phyloP scores from a whole-genome alignment of 1,139 yeast species.

The Wickerhamiella infanticola region DNA sequence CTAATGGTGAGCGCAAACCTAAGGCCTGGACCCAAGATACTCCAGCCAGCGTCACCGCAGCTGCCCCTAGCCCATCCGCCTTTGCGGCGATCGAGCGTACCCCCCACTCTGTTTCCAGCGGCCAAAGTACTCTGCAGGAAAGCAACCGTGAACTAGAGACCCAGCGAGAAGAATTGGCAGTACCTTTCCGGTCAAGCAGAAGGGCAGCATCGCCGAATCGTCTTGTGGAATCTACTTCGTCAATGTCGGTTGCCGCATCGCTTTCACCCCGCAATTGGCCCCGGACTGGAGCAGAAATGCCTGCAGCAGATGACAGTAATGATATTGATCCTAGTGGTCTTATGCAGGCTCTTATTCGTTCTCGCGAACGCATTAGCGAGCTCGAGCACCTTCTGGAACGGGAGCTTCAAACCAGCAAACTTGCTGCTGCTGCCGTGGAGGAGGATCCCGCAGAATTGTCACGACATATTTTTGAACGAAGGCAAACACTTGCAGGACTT shows the following conservation, averaged over 20 bases:
- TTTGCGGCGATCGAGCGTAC: not conserved
- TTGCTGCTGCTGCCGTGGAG: slow-evolving; percentile 4
- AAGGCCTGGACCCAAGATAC: not conserved
- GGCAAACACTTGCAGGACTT: slow-evolving; percentile 23
- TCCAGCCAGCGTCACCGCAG: not conserved
- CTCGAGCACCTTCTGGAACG: slow-evolving; percentile 18
- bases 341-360: slow-evolving; percentile 18
- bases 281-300: not conserved
- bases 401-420: not conserved
- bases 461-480: slow-evolving; percentile 19
- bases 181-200: not conserved
- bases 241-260: not conserved
- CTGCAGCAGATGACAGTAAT: not conserved
- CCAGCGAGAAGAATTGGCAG: not conserved
- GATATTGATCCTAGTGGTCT: slow-evolving; percentile 4
- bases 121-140: too few species aligned
- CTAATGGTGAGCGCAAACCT: not conserved
- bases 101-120: too few species aligned
- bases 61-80: not conserved
- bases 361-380: slow-evolving; percentile 21
- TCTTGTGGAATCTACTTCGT: not conserved
- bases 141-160: not conserved
- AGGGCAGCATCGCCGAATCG: slow-evolving; percentile 1
- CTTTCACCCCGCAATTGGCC: not conserved
- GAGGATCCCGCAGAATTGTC: slow-evolving; percentile 14